A percentile compares a stretch with the other conserved stretches of the same genome.
These are phyloP conservation scores for Astragalus glycyphyllos DNA, from an alignment of 306 rosid genomes.

Conservation along the genomic window DNA sequence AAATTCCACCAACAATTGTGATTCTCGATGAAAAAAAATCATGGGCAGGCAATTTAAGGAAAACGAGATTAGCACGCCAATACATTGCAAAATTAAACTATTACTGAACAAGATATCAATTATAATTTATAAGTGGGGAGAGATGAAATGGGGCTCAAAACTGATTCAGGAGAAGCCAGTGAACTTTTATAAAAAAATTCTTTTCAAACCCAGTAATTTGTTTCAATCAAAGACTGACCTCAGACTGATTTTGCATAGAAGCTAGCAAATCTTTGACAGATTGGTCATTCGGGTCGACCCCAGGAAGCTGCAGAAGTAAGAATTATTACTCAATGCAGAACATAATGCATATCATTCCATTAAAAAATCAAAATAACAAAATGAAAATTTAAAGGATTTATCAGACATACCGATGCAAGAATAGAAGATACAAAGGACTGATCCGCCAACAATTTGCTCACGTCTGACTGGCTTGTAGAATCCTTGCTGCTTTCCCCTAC, in stretches of 20 bases:
- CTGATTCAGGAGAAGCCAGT: no score
- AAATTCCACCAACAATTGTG: no score
- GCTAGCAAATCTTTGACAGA: conserved; percentile 96
- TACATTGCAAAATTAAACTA: no score
- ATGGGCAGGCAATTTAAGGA: no score
- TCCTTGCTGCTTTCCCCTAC: conserved; percentile 73
- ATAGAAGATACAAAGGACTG: conserved; percentile 94
- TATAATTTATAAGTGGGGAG: no score
- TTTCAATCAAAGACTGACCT: conserved; percentile 53
- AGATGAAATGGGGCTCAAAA: no score
- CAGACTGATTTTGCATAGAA: conserved; percentile 92
- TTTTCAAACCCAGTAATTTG: conserved; percentile 16
- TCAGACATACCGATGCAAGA: conserved; percentile 78
- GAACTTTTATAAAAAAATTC: no score
- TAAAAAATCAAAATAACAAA: conserved; percentile 16
- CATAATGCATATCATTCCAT: conserved; percentile 26
- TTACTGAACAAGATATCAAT: no score
- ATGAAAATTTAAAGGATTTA: conserved; percentile 27
- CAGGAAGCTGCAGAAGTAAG: conserved; percentile 86
- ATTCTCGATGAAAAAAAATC: no score
- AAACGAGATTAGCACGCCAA: no score
- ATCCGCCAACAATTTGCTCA: conserved; percentile 89
- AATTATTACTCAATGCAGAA: conserved; percentile 31
- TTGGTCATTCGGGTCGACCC: conserved; percentile 96
- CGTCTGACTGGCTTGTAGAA: conserved; percentile 70